Conservation (phyloP, 2,329 filamentous ascomycete genomes). For the Fusarium bactridioides region DNA sequence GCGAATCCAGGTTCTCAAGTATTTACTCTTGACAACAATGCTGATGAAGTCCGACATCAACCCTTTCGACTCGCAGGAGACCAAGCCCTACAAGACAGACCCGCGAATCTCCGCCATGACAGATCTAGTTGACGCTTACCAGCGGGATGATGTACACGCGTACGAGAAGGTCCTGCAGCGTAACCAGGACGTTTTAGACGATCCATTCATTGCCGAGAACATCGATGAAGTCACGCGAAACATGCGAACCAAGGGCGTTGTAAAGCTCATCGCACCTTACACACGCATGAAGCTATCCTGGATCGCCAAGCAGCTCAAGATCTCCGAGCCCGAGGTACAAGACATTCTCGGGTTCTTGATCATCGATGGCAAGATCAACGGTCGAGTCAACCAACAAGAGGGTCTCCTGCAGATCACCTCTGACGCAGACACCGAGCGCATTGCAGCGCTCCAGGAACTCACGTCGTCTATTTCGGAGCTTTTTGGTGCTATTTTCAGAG, state of each 20-base stretch:
- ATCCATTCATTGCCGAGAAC: slow-evolving; percentile 97
- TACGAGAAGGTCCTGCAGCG: slow-evolving; percentile 89
- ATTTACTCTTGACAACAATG: slow-evolving; percentile 96
- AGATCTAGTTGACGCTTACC: slow-evolving; percentile 94
- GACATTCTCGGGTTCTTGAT: slow-evolving; percentile 97
- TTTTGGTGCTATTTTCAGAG: slow-evolving; percentile 76
- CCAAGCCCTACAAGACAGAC: slow-evolving; percentile 96
- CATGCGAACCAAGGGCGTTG: slow-evolving; percentile 94
- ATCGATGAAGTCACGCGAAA: slow-evolving; percentile 98
- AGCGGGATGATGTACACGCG: slow-evolving; percentile 89
- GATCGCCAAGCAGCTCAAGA: slow-evolving; percentile 87
- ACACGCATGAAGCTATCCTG: slow-evolving; percentile 88
- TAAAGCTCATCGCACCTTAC: slow-evolving; percentile 94
- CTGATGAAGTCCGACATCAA: slow-evolving; percentile 99
- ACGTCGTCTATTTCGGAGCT: slow-evolving; percentile 73
- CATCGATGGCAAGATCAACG: slow-evolving; percentile 84
- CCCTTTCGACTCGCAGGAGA: slow-evolving; percentile 98
- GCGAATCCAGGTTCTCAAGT: slow-evolving; percentile 96
- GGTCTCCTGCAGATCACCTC: slow-evolving; percentile 85
- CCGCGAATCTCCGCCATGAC: slow-evolving; percentile 97
- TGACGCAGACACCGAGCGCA: slow-evolving; percentile 75
- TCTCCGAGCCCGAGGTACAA: slow-evolving; percentile 85
- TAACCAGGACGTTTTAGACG: slow-evolving; percentile 87
- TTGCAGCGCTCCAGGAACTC: slow-evolving; percentile 77
- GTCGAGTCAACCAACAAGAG: slow-evolving; percentile 87